These are phyloP conservation scores for Zychaea mexicana DNA, from an alignment of 371 early-diverging fungal species.

Conservation along the genomic window DNA sequence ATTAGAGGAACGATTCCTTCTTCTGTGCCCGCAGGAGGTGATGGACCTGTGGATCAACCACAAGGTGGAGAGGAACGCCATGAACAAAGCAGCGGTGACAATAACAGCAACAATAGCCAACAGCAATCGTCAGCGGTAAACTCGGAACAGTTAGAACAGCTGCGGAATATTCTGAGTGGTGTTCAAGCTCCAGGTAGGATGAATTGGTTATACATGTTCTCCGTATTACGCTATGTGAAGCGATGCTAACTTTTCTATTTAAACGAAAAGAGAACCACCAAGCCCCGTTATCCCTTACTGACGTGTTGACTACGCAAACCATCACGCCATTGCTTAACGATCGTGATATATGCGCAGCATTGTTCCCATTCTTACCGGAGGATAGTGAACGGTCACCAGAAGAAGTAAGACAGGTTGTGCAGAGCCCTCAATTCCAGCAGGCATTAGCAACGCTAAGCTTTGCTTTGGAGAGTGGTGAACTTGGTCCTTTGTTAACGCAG, in stretches of 20 bases:
- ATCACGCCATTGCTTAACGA: conserved; percentile 60
- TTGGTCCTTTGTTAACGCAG: conserved; percentile 66
- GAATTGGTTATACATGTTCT: background rate
- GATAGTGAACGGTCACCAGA: conserved; percentile 47
- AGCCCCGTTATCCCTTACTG: conserved; percentile 21
- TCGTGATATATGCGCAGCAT: conserved; percentile 50
- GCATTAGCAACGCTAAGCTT: conserved; percentile 64
- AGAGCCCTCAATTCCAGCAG: conserved; percentile 73
- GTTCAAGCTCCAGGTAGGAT: conserved; percentile 31
- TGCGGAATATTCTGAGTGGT: conserved; percentile 25
- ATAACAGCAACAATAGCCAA: background rate
- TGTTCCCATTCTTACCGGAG: conserved; percentile 72
- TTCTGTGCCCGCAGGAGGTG: conserved; percentile 9
- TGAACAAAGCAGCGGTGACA: conserved; percentile 9
- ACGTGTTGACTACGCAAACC: conserved; percentile 58
- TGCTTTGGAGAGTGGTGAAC: conserved; percentile 70
- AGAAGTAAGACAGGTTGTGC: conserved; percentile 60
- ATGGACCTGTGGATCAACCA: conserved; percentile 25
- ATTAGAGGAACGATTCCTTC: conserved; percentile 15
- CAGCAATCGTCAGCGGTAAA: conserved; percentile 11
- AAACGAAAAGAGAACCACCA: background rate
- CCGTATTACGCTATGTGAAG: too few species aligned
- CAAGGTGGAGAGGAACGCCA: background rate
- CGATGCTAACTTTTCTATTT: too few species aligned
- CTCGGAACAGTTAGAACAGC: conserved; percentile 23